phyloP scores from a whole-genome alignment of 1,139 yeast genomes.

The Kodamaea sp. region DNA sequence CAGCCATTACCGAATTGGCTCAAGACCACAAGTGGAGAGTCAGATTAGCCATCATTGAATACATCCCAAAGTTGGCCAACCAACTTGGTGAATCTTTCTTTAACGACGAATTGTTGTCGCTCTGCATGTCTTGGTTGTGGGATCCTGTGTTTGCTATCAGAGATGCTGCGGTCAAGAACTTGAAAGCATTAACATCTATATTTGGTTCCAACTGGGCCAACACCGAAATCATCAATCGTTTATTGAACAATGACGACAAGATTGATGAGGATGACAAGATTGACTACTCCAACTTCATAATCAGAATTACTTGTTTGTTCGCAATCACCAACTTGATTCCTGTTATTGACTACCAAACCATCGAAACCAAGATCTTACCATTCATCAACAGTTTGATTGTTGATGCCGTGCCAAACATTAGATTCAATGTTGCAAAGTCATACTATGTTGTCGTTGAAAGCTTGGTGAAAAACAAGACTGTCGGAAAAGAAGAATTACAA shows the following conservation, averaged over 20 bases:
- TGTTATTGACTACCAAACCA: conserved; percentile 58
- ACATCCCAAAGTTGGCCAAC: conserved; percentile 93
- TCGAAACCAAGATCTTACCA: conserved; percentile 71
- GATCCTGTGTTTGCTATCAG: conserved; percentile 96
- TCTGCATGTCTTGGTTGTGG: conserved; percentile 97
- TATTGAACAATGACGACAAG: conserved; percentile 43
- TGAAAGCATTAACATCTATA: conserved; percentile 75
- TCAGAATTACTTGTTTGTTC: conserved; percentile 87
- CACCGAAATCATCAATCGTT: conserved; percentile 74
- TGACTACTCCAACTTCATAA: conserved; percentile 70
- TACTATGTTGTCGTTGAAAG: conserved; percentile 61
- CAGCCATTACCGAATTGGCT: conserved; percentile 95
- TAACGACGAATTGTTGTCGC: conserved; percentile 84
- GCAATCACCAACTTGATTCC: conserved; percentile 81
- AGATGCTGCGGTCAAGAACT: conserved; percentile 89
- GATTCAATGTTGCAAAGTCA: conserved; percentile 92
- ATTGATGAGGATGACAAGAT: conserved; percentile 44
- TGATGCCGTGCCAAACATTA: conserved; percentile 90
- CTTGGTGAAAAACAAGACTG: conserved; percentile 32
- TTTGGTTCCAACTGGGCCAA: conserved; percentile 97
- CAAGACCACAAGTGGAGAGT: conserved; percentile 98
- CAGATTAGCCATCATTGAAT: conserved; percentile 93
- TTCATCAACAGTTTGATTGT: conserved; percentile 69
- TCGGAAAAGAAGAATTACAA: conserved; percentile 24
- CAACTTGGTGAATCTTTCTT: conserved; percentile 93